These are phyloP conservation scores for Pezicula rhizophila DNA, from an alignment of 2,329 filamentous ascomycete genomes.

Conservation along the genomic window DNA sequence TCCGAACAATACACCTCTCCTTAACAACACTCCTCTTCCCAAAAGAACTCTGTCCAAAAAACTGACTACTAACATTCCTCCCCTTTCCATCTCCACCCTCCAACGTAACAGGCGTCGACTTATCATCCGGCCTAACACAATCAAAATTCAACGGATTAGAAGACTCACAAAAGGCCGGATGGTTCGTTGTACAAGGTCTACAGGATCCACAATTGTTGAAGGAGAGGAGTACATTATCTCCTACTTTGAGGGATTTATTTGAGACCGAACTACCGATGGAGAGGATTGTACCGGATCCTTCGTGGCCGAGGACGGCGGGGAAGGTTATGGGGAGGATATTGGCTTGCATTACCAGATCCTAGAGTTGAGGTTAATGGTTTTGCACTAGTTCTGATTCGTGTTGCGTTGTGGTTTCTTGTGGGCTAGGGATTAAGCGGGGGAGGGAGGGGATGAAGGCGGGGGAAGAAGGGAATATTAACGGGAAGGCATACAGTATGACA, in stretches of 20 bases:
- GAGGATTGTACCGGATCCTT: constrained; percentile 17
- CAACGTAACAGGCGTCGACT: constrained; percentile 10
- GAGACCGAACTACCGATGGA: constrained; percentile 10
- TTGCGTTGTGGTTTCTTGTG: no score
- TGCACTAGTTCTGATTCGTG: no score
- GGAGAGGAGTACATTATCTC: constrained; percentile 27
- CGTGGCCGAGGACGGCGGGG: constrained; percentile 22
- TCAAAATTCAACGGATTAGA: constrained; percentile 15
- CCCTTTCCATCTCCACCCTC: neutral
- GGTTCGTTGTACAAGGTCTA: constrained; percentile 19
- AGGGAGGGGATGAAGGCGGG: no score
- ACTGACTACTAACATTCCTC: constrained; percentile 17
- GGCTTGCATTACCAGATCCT: constrained; percentile 6
- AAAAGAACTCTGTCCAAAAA: constrained; percentile 28
- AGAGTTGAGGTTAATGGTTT: no score
- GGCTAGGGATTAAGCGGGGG: no score
- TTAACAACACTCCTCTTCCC: constrained; percentile 19
- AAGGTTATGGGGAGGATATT: constrained; percentile 8
- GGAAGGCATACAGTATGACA: constrained; percentile 12
- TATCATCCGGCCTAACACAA: constrained; percentile 10
- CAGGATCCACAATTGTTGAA: constrained; percentile 28
- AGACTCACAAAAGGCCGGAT: constrained; percentile 23
- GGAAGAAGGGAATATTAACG: no score
- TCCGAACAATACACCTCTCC: constrained; percentile 19
- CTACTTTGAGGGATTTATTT: constrained; percentile 7